Base-by-base conservation (phyloP, 179 eudicot genomes). In the Dionaea muscipula region DNA sequence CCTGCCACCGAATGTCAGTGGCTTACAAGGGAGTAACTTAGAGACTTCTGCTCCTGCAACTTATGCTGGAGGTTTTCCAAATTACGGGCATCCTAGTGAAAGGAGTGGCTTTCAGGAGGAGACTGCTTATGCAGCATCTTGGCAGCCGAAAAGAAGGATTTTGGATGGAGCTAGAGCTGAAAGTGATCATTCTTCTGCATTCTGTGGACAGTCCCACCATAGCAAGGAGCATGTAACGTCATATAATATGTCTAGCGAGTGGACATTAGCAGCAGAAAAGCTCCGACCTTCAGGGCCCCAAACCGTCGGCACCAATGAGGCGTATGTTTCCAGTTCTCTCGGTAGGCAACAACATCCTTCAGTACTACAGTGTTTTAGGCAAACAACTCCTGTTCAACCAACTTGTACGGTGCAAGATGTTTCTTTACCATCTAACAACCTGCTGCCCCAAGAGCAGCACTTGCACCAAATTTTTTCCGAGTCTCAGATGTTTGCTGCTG, bases 101-200 rank as follows among this genome's bases (percentile, higher is more conserved):
- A 57, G 56, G 37, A 62, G 57, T 51, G 65, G 48, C 17, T 60
- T 46, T 43, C 28, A 61, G 60, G 60, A 57, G 56, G 73, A 61
- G 36, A 73, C 60, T 63, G 56, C 59, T 59, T n/a, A 19, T 20
- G 36, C 45, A 20, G 63, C 66, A 38, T 31, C 64, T 22, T n/a
- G 62, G 62, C 53, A 46, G 52, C 27, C 62, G 48, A 45, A 28
- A 63, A 50, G 64, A 57, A 67, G 57, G 71, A 68, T 49, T 48
- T 55, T 37, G 11, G 27, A 40, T 52, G 62, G 52, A 43, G 60
- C 51, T 43, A 59, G 55, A 53, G 47, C 57, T 21, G 60, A 43
- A 33, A 53, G 55, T 51, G 13, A 52, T 20, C 55, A 48, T 33
- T 54, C 50, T 57, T 26, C 61, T 53, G 72, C 72, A 65, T 68